Evolutionary conservation across 192 early-diverging fungal genomes (phyloP), one percentile per base, ranked within the genome.

Genomic region (Coemansia sp.): DNA sequence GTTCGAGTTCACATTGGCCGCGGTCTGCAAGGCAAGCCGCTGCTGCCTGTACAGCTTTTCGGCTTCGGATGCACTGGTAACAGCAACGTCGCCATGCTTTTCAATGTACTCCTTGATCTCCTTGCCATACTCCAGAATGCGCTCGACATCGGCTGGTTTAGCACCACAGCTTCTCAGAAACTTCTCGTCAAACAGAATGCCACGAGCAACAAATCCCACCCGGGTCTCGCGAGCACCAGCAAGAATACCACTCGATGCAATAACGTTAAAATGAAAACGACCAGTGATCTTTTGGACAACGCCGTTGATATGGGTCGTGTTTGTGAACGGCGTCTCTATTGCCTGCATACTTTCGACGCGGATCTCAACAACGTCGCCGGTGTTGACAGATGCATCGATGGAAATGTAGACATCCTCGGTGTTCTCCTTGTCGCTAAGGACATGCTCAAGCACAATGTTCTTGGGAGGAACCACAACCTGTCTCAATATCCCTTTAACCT

Each of bases 281-380:
- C 80, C 80, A 0, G 71, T 66, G 25, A 72, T 67, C 62, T 69
- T 73, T 33, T 77, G 67, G 18, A 76, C 16, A n/a, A 82, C 57
- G 28, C 63, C 71, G 20, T 57, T 48, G 6, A 71, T 7, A 4
- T 30, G 10, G n/a, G 64, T 22, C 0, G 12, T 4, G 6, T 48
- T 30, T 14, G 14, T 42, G 34, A 59, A 70, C 50, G 22, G 52
- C 49, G 48, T 56, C 18, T 40, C 7, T 28, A 25, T 1, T 11
- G 58, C 11, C 30, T 20, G 36, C 11, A 32, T 36, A 12, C 4
- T 45, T 3, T 55, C 22, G 2, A 45, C 4, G 40, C 71, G 71
- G 54, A 82, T 34, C 63, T 82, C 80, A 11, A 82, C 60, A 18
- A 82, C 48, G 50, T 82, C 80, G 31, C 80, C 80, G 0, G 67